Conservation (phyloP, 257 asterid species). For the Solanum raphanifolium region DNA sequence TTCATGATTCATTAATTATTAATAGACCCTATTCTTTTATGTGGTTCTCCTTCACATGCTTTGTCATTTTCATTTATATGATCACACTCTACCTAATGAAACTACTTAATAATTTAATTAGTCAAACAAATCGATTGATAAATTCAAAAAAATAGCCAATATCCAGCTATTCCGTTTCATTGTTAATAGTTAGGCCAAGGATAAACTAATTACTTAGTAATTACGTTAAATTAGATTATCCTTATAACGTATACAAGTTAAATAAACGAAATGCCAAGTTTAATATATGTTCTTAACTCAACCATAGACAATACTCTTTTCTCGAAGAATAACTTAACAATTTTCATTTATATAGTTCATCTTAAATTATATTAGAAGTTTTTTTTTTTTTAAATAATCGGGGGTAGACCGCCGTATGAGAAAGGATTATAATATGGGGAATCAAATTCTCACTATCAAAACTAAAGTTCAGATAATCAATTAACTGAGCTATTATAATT, state of each 20-base stretch:
- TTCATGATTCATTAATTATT: background rate
- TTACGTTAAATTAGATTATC: background rate
- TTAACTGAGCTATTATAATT: too few species aligned
- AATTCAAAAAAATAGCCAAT: background rate
- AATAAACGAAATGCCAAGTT: background rate
- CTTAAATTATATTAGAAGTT: background rate
- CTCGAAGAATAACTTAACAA: background rate
- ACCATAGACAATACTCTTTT: background rate
- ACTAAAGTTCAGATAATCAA: too few species aligned
- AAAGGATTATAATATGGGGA: too few species aligned
- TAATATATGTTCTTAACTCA: background rate
- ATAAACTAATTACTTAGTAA: background rate
- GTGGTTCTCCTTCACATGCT: background rate
- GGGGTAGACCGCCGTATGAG: too few species aligned
- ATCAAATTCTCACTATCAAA: too few species aligned
- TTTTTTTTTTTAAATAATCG: too few species aligned
- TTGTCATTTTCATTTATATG: background rate
- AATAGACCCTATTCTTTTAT: background rate
- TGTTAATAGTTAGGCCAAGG: background rate
- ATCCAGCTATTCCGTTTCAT: background rate
- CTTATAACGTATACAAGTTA: background rate
- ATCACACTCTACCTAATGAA: background rate
- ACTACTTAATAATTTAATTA: background rate
- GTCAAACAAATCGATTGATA: background rate
- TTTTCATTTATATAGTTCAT: background rate